Percentiles rank a stretch among this genome's conserved stretches.
Conservation (phyloP, 2,329 filamentous ascomycete species). For the Alternaria panax region DNA sequence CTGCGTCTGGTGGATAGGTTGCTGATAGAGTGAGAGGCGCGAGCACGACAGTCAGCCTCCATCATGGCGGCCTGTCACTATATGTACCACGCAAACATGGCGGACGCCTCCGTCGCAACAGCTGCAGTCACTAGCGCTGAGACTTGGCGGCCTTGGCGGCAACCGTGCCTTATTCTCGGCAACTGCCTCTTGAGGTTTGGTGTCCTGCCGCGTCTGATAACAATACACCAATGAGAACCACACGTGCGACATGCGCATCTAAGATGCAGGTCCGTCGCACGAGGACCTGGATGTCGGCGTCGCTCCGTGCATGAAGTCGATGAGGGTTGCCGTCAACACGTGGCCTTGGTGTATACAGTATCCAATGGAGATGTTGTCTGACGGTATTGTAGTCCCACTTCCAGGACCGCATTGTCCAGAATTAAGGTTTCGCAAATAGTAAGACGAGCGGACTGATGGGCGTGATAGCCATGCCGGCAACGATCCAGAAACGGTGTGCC, state of each 20-base stretch:
- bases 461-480: neutral
- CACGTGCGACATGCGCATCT: constrained; percentile 32
- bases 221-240: constrained; percentile 34
- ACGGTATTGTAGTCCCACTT: neutral
- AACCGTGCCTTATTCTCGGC: constrained; percentile 33
- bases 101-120: constrained; percentile 18
- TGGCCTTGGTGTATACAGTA: constrained; percentile 11
- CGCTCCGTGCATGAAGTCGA: neutral
- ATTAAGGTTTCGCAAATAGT: neutral
- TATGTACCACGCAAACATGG: constrained; percentile 19
- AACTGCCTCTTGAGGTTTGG: constrained; percentile 35
- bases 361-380: neutral
- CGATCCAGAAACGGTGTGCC: neutral
- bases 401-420: neutral
- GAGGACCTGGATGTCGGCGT: constrained; percentile 26
- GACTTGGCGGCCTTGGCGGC: constrained; percentile 24
- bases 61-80: constrained; percentile 6
- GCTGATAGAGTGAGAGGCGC: neutral
- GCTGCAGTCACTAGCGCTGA: neutral
- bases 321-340: constrained; percentile 8
- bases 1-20: neutral
- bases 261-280: constrained; percentile 11
- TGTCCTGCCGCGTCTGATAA: constrained; percentile 30
- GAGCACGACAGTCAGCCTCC: constrained; percentile 7
- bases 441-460: neutral